Conservation (phyloP, 163 green algal genomes). For the Prototheca stagnorum region DNA sequence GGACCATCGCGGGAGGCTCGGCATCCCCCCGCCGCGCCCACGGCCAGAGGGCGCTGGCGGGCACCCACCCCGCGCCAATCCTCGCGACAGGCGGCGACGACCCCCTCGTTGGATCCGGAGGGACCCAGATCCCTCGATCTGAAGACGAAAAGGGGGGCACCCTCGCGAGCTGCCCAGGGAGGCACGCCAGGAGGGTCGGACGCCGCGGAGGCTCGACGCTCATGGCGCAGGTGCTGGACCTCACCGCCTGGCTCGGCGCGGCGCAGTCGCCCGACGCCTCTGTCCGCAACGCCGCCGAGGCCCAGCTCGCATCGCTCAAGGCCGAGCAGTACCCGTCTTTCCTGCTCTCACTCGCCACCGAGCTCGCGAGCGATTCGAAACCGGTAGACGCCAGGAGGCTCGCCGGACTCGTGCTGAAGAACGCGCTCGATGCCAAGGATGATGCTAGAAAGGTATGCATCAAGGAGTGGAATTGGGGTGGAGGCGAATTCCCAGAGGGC, state of each 20-base stretch:
- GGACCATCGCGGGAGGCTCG: too few species aligned
- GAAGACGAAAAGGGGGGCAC: too few species aligned
- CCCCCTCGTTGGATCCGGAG: too few species aligned
- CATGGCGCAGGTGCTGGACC: conserved; percentile 12
- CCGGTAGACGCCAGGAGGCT: conserved; percentile 54
- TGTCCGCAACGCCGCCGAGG: conserved; percentile 57
- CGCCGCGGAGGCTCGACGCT: too few species aligned
- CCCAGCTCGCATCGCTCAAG: conserved; percentile 58
- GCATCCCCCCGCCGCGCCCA: too few species aligned
- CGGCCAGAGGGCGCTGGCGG: too few species aligned
- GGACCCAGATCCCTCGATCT: too few species aligned
- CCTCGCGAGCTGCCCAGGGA: too few species aligned
- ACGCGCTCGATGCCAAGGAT: conserved; percentile 79
- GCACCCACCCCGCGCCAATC: too few species aligned
- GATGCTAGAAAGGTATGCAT: conserved; percentile 27
- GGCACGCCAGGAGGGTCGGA: too few species aligned
- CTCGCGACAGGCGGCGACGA: too few species aligned
- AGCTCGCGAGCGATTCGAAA: conserved; percentile 63
- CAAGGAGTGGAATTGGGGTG: background rate
- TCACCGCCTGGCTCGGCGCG: conserved; percentile 41
- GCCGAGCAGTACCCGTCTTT: conserved; percentile 58
- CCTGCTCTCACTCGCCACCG: conserved; percentile 49
- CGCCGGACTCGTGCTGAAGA: conserved; percentile 93
- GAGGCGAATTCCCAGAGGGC: too few species aligned
- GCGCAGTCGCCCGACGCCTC: conserved; percentile 49